phyloP scores from a whole-genome alignment of 768 basidiomycete genomes.

The Suillus lakei region DNA sequence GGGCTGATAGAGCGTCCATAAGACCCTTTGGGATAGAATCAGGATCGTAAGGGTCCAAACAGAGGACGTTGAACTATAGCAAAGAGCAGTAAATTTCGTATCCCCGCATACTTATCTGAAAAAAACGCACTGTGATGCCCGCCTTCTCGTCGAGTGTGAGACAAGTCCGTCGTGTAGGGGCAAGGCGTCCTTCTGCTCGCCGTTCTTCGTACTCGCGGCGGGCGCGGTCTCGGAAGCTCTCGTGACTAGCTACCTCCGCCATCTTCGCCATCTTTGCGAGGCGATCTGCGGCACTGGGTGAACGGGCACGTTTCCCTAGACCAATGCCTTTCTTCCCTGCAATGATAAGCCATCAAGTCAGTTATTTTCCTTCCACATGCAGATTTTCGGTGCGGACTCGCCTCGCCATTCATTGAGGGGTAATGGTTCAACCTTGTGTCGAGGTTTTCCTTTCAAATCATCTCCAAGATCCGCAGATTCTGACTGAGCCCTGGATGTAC shows the following conservation, averaged over 20 bases:
- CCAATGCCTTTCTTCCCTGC: constrained; percentile 84
- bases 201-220: constrained; percentile 77
- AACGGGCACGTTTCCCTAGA: constrained; percentile 65
- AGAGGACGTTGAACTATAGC: constrained; percentile 78
- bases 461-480: constrained; percentile 10
- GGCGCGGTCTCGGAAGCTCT: constrained; percentile 71
- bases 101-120: not conserved
- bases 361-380: not conserved
- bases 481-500: constrained; percentile 1
- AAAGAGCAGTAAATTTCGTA: constrained; percentile 1
- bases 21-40: constrained; percentile 72
- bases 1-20: constrained; percentile 55
- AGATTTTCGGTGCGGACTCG: constrained; percentile 36
- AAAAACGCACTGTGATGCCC: constrained; percentile 52
- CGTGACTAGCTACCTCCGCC: constrained; percentile 55
- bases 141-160: constrained; percentile 73
- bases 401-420: constrained; percentile 85
- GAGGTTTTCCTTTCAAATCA: constrained; percentile 14
- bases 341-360: constrained; percentile 15
- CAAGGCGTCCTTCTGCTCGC: constrained; percentile 71
- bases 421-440: constrained; percentile 68
- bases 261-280: constrained; percentile 74
- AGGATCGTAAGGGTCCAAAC: constrained; percentile 69
- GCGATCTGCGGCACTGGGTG: constrained; percentile 66
- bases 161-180: constrained; percentile 77